Percentiles rank a stretch among this genome's conserved stretches.
These are phyloP conservation scores for Articulospora tetracladia DNA, from an alignment of 495 filamentous ascomycete species.

Conservation along the genomic window DNA sequence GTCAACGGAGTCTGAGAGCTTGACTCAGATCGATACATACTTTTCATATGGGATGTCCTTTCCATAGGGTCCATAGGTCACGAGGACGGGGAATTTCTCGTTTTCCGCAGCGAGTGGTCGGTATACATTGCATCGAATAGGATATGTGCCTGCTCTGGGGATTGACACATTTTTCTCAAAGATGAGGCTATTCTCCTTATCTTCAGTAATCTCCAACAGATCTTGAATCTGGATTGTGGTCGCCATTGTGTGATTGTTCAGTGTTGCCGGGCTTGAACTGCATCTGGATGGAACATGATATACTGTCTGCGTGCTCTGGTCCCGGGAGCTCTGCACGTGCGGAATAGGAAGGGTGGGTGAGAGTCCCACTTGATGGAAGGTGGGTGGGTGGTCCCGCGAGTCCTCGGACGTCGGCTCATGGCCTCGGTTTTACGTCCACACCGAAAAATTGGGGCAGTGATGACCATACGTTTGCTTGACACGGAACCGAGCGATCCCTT, in stretches of 20 bases:
- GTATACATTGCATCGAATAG: slow-evolving; percentile 23
- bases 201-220: slow-evolving; percentile 7
- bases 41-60: slow-evolving; percentile 54
- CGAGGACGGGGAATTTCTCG: slow-evolving; percentile 40
- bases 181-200: slow-evolving; percentile 13
- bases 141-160: slow-evolving; percentile 6
- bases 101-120: slow-evolving; percentile 9
- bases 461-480: no score
- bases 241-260: slow-evolving; percentile 8
- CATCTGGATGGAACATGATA: neutral
- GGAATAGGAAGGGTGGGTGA: neutral
- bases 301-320: no score
- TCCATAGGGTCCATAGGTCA: slow-evolving; percentile 62
- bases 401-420: neutral
- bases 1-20: neutral
- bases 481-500: no score
- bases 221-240: slow-evolving; percentile 15
- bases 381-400: neutral
- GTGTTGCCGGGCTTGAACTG: neutral
- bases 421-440: no score
- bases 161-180: slow-evolving; percentile 26
- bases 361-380: neutral
- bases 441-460: no score
- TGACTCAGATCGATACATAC: slow-evolving; percentile 24
- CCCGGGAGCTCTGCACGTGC: no score